Evolutionary conservation across 2,329 filamentous ascomycete species (phyloP).

Genomic region (Penicillium sp.): DNA sequence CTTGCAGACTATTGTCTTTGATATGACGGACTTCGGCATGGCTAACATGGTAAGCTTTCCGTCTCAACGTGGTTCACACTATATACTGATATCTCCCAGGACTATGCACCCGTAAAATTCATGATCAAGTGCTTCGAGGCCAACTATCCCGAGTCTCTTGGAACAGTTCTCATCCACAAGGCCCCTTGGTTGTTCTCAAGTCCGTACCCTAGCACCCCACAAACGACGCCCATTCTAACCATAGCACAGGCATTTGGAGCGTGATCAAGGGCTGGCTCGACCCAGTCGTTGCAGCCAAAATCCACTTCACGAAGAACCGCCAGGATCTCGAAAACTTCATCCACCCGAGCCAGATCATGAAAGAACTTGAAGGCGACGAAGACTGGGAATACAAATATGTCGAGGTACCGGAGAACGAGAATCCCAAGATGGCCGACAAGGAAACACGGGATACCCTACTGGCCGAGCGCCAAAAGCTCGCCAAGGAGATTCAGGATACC

Average conservation of each 20-base stretch:
- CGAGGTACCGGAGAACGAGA: conserved; percentile 74
- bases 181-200: conserved; percentile 96
- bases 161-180: conserved; percentile 88
- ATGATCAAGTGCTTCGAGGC: conserved; percentile 99
- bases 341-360: conserved; percentile 65
- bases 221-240: neutral
- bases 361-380: conserved; percentile 82
- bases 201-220: conserved; percentile 36
- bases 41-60: conserved; percentile 76
- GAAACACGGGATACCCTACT: conserved; percentile 63
- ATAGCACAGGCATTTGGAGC: conserved; percentile 74
- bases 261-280: conserved; percentile 96
- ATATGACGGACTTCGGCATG: conserved; percentile 90
- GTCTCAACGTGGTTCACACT: neutral
- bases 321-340: conserved; percentile 79
- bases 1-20: conserved; percentile 79
- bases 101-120: conserved; percentile 95
- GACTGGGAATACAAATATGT: conserved; percentile 79
- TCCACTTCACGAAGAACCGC: conserved; percentile 83
- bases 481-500: conserved; percentile 68
- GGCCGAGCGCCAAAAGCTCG: conserved; percentile 61
- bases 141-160: conserved; percentile 92
- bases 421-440: conserved; percentile 68
- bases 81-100: conserved; percentile 47
- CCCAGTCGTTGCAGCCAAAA: conserved; percentile 89